These are phyloP conservation scores for Dicorynia guianensis DNA, from an alignment of 306 rosid genomes.

Conservation along the genomic window DNA sequence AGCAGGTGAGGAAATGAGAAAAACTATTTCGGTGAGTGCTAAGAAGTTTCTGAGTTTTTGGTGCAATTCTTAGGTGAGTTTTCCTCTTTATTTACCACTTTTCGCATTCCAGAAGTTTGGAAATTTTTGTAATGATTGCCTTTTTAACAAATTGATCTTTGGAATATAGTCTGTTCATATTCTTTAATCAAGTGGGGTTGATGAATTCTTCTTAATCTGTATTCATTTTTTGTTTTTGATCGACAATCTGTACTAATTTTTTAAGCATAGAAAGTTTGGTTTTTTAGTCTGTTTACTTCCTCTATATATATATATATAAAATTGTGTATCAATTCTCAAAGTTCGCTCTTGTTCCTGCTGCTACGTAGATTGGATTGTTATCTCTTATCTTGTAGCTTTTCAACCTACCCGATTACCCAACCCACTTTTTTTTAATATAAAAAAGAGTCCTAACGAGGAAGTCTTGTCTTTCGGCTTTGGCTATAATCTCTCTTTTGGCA, in stretches of 20 bases:
- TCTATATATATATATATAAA: constrained; percentile 31
- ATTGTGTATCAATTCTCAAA: constrained; percentile 20
- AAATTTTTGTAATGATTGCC: not conserved
- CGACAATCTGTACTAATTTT: not conserved
- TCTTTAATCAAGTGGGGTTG: constrained; percentile 18
- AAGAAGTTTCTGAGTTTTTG: constrained; percentile 40
- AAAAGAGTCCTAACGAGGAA: constrained; percentile 37
- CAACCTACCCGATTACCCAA: constrained; percentile 48
- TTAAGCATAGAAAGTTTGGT: not conserved
- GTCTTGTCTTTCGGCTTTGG: constrained; percentile 42
- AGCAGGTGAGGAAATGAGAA: constrained; percentile 7
- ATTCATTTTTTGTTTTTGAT: too few relatives aligned
- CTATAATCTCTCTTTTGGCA: constrained; percentile 24
- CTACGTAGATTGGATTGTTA: constrained; percentile 5
- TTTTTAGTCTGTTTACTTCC: not conserved
- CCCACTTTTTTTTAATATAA: constrained; percentile 33
- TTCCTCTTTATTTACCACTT: constrained; percentile 33
- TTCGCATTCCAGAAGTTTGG: constrained; percentile 49
- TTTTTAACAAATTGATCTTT: constrained; percentile 22
- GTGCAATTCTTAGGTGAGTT: constrained; percentile 37
- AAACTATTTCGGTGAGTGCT: constrained; percentile 21
- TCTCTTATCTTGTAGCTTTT: constrained; percentile 44
- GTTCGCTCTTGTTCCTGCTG: constrained; percentile 17
- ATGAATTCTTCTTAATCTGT: constrained; percentile 33
- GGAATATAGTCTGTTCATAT: constrained; percentile 30